phyloP scores from a whole-genome alignment of 306 rosid genomes.

The Betula pendula region DNA sequence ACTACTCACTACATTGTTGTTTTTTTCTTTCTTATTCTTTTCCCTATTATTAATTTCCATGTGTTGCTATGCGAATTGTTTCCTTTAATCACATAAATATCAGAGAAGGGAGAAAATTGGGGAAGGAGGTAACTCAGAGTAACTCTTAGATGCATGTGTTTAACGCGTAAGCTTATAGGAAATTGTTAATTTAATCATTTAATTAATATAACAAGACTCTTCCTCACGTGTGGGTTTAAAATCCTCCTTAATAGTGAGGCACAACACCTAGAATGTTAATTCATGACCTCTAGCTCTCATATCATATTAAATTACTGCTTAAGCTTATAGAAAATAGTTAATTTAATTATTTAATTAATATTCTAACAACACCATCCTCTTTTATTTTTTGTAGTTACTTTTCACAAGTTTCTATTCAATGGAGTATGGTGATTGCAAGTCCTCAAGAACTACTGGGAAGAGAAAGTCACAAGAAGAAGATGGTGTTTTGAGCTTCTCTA shows the following conservation, averaged over 20 bases:
- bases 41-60: background rate
- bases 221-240: no score
- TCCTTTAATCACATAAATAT: background rate
- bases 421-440: constrained; percentile 43
- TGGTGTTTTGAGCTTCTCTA: constrained; percentile 36
- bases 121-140: constrained; percentile 1
- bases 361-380: constrained; percentile 8
- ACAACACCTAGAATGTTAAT: no score
- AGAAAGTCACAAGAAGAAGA: constrained; percentile 59
- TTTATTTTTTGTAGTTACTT: constrained; percentile 46
- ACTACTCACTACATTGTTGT: background rate
- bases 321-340: no score
- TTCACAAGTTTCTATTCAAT: constrained; percentile 31
- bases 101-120: constrained; percentile 7
- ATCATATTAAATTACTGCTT: no score
- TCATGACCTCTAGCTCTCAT: no score
- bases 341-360: no score
- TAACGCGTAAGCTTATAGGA: no score
- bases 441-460: constrained; percentile 46
- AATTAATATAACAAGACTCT: no score
- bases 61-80: background rate
- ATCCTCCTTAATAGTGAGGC: no score
- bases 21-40: background rate
- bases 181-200: no score
- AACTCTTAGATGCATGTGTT: no score